Evolutionary conservation across 1,139 yeast species (phyloP).

Genomic region (Suhomyces bolitotheri): DNA sequence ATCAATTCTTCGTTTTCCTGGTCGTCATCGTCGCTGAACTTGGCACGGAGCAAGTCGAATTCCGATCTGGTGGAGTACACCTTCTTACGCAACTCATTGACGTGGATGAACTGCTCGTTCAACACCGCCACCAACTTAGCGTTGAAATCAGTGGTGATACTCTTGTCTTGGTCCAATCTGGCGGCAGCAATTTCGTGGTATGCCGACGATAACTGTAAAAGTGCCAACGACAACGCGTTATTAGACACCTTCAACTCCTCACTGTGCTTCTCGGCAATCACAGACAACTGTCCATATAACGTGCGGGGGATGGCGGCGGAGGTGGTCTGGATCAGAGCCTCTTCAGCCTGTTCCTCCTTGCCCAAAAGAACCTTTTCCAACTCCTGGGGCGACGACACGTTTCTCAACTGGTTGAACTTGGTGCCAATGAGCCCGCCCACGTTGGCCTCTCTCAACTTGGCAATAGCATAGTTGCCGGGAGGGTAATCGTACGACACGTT

Average conservation of each 20-base stretch:
- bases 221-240: conserved; percentile 53
- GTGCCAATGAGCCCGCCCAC: conserved; percentile 57
- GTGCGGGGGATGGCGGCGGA: conserved; percentile 42
- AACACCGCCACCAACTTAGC: conserved; percentile 51
- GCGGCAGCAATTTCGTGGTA: conserved; percentile 62
- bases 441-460: conserved; percentile 55
- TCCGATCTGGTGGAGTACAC: conserved; percentile 70
- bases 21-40: conserved; percentile 33
- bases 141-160: conserved; percentile 58
- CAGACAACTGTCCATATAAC: conserved; percentile 46
- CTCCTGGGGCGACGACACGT: conserved; percentile 63
- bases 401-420: conserved; percentile 58
- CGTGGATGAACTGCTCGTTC: conserved; percentile 59
- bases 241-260: conserved; percentile 44
- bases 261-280: conserved; percentile 36
- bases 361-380: conserved; percentile 52
- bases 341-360: conserved; percentile 16
- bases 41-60: conserved; percentile 64
- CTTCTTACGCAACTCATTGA: conserved; percentile 59
- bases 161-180: conserved; percentile 65
- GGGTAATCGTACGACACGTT: conserved; percentile 74
- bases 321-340: conserved; percentile 34
- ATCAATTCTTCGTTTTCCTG: conserved; percentile 56
- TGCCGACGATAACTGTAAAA: conserved; percentile 55
- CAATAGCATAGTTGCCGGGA: conserved; percentile 56